These are phyloP conservation scores for Aspergillus sp. DNA, from an alignment of 2,329 filamentous ascomycete species.

Conservation along the genomic window DNA sequence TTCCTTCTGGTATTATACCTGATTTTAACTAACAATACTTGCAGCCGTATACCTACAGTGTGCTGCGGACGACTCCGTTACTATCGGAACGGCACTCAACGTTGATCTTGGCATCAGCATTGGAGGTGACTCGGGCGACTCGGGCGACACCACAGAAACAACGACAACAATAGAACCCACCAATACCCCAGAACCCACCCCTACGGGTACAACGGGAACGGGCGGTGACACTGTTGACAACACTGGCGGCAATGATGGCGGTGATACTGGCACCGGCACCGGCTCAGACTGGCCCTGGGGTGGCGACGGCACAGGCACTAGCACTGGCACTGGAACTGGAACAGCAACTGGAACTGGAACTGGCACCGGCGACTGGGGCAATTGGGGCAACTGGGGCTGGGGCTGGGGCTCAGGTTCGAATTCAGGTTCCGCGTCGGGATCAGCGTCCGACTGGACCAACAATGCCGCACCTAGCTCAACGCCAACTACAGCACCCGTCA, in stretches of 20 bases:
- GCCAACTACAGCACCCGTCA: background rate
- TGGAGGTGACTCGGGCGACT: background rate
- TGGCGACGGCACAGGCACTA: too few species aligned
- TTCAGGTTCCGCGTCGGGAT: too few species aligned
- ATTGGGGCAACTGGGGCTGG: background rate
- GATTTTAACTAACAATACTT: background rate
- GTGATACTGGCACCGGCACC: too few species aligned
- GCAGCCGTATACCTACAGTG: conserved; percentile 9
- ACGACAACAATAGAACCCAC: background rate
- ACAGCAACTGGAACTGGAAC: background rate
- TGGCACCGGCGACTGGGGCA: background rate
- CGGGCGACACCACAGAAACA: background rate
- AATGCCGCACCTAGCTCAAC: too few species aligned
- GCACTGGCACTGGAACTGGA: background rate
- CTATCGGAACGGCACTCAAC: background rate
- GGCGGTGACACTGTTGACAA: background rate
- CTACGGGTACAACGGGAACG: background rate
- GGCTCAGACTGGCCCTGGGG: too few species aligned
- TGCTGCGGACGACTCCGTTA: background rate
- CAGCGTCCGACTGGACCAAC: too few species aligned
- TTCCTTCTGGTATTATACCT: background rate
- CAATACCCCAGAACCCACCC: background rate
- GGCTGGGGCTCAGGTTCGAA: background rate
- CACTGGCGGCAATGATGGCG: too few species aligned
- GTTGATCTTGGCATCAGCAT: background rate